phyloP scores from a whole-genome alignment of 148 eudicot genomes.

The Silene conica region DNA sequence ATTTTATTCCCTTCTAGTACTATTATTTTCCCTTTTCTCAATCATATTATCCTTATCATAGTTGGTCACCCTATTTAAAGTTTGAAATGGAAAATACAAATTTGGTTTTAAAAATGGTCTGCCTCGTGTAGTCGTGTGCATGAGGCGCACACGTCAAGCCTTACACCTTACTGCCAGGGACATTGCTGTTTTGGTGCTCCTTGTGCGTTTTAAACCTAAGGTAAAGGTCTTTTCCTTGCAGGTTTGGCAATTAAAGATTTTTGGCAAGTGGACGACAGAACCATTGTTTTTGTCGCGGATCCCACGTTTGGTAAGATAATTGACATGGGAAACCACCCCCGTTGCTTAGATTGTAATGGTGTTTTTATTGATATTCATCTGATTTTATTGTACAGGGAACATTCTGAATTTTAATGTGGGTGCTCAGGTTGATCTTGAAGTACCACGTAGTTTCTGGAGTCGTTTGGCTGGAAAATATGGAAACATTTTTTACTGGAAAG shows the following conservation, averaged over 20 bases:
- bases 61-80: not conserved
- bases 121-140: not conserved
- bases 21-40: not conserved
- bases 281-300: constrained; percentile 92
- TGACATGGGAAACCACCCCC: not conserved
- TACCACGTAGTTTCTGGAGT: constrained; percentile 95
- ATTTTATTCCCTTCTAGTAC: not conserved
- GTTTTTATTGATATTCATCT: not conserved
- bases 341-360: not conserved
- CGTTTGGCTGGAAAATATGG: constrained; percentile 93
- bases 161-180: not conserved
- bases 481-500: constrained; percentile 95
- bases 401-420: constrained; percentile 91
- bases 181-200: not conserved
- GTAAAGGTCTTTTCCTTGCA: constrained; percentile 23
- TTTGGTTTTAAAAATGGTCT: not conserved
- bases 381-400: constrained; percentile 49
- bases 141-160: not conserved
- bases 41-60: not conserved
- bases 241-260: constrained; percentile 90
- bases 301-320: constrained; percentile 72
- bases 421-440: constrained; percentile 64
- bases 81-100: no score
- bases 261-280: constrained; percentile 92
- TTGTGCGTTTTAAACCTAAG: not conserved